Base-by-base conservation (phyloP, 345 rosid species). In the Balakata baccata region DNA sequence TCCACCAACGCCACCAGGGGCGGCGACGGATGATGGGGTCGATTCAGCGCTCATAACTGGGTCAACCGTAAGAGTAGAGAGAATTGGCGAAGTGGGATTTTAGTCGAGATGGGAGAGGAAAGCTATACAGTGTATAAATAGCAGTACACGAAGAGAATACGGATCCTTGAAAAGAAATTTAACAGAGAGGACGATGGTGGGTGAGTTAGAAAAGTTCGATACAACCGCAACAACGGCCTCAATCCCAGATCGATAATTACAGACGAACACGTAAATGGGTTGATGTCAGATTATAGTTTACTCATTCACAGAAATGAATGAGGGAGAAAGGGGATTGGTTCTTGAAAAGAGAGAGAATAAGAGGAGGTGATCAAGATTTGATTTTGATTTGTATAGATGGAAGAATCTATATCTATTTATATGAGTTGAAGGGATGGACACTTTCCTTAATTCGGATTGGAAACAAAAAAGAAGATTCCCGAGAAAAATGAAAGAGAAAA, bases 1-100 rank as follows among this genome's bases (percentile, higher is more conserved):
- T 41, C 88, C 88, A 6, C 53, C 72, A 11, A 17, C 70, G 3
- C 23, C 38, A 2, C 71, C 16, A 6, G 53, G 22, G 6, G 69
- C 38, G 51, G 51, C 13, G 7, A 56, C 20, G 49, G 64, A 11
- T 23, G 74, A 71, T 14, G 47, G n/a, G 43, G 66, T 45, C 7
- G 73, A 69, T 52, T 51, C 22, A 25, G 66, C 22, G 16, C 68
- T 72, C 68, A 63, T 72, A 17, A 50, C 13, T 66, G n/a, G 18
- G 51, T 17, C 0, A 17, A 43, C 38, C 5, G 41, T 13, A 7
- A 14, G 9, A 13, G 13, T 8, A 12, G 6, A 54, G 16, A 25
- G n/a, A 43, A 18, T 41, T 20, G 3, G 51, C 7, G 46, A 62
- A 62, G n/a, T 62, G 52, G 52, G 68, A 7, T n/a, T 43, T 66